These are phyloP conservation scores for Aspergillus luchuensis DNA, from an alignment of 2,329 filamentous ascomycete species.

Conservation along the genomic window DNA sequence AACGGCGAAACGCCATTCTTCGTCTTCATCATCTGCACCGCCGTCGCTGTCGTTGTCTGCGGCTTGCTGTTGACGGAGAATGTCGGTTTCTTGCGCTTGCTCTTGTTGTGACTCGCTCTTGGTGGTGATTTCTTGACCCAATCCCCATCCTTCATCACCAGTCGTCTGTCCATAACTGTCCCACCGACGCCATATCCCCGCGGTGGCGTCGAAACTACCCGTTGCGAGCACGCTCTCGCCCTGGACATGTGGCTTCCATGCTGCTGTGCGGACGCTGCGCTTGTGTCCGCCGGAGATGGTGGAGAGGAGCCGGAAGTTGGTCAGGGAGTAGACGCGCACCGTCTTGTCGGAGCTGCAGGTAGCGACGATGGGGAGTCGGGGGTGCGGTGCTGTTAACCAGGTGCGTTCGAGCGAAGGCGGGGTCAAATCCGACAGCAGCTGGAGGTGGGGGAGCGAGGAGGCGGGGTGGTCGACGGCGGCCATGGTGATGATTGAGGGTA, in stretches of 20 bases:
- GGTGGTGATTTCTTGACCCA: conserved; percentile 20
- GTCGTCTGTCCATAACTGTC: conserved; percentile 43
- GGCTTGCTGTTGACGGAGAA: neutral
- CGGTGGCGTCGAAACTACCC: conserved; percentile 90
- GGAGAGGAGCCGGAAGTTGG: conserved; percentile 75
- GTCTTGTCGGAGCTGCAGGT: conserved; percentile 84
- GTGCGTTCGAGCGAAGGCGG: conserved; percentile 64
- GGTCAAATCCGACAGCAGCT: conserved; percentile 53
- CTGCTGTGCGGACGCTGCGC: conserved; percentile 78
- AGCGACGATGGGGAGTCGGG: conserved; percentile 81
- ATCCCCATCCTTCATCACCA: neutral
- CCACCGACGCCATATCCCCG: conserved; percentile 77
- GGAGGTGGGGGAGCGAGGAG: conserved; percentile 29
- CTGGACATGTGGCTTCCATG: conserved; percentile 78
- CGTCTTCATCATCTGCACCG: conserved; percentile 63
- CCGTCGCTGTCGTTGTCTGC: conserved; percentile 41
- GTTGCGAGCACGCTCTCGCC: conserved; percentile 79
- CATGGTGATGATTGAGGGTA: conserved; percentile 8
- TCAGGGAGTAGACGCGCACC: conserved; percentile 85
- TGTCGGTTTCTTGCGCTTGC: conserved; percentile 10
- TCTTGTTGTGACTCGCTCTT: neutral
- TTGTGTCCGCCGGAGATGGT: conserved; percentile 84
- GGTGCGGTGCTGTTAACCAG: conserved; percentile 85
- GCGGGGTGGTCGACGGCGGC: neutral
- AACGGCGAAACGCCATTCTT: conserved; percentile 90